Percentiles rank a stretch among this genome's conserved stretches.
phyloP scores from a whole-genome alignment of 306 rosid species.

The Pyrus pyrifolia region DNA sequence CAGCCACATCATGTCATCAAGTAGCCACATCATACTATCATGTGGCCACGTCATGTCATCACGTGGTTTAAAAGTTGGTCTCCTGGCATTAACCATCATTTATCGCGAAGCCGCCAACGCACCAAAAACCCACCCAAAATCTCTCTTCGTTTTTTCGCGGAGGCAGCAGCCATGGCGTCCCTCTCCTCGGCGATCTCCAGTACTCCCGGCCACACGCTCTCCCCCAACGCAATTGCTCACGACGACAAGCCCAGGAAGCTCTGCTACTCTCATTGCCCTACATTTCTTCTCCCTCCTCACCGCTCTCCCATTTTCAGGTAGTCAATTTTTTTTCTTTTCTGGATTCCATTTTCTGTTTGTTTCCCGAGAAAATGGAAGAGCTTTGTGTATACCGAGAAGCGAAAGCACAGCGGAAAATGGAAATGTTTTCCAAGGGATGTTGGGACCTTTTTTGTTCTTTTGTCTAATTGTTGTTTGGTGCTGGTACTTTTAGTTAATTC shows the following conservation, averaged over 20 bases:
- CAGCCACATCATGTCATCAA: too few relatives aligned
- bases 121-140: neutral
- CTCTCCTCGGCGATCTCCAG: conserved; percentile 16
- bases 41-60: too few relatives aligned
- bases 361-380: neutral
- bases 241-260: neutral
- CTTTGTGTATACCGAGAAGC: neutral
- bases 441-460: neutral
- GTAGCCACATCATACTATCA: too few relatives aligned
- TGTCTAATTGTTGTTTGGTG: neutral
- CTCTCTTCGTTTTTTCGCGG: neutral
- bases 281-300: neutral
- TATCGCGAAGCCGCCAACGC: neutral
- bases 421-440: neutral
- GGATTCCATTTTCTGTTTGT: neutral
- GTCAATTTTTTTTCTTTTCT: too few relatives aligned
- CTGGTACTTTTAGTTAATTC: neutral
- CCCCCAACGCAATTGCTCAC: neutral
- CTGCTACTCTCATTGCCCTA: conserved; percentile 9
- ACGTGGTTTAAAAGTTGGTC: too few relatives aligned
- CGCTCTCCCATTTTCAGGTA: conserved; percentile 21
- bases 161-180: conserved; percentile 15
- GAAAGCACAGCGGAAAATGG: neutral
- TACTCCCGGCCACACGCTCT: neutral
- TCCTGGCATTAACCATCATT: neutral